A percentile compares a stretch with the other conserved stretches of the same genome.
These are phyloP conservation scores for Nidularia pulvinata DNA, from an alignment of 768 basidiomycete genomes.

Conservation along the genomic window DNA sequence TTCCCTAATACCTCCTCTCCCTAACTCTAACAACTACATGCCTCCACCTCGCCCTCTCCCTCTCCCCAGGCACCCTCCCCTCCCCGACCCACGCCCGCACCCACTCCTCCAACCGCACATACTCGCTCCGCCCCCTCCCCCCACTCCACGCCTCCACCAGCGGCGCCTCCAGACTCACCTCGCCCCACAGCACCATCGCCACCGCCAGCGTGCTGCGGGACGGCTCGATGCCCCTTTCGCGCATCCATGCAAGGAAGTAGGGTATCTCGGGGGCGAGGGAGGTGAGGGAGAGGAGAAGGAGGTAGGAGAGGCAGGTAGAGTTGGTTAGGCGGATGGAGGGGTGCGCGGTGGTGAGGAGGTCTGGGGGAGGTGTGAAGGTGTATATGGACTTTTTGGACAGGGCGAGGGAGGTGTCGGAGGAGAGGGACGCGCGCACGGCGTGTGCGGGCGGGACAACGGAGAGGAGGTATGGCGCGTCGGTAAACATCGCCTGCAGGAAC, in stretches of 20 bases:
- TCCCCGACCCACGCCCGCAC: conserved; percentile 58
- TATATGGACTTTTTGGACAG: conserved; percentile 6
- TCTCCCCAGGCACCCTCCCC: conserved; percentile 37
- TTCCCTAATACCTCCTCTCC: conserved; percentile 9
- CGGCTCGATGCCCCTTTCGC: conserved; percentile 50
- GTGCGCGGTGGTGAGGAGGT: conserved; percentile 18
- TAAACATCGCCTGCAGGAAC: conserved; percentile 57
- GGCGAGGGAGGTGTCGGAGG: conserved; percentile 9
- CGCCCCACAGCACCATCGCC: conserved; percentile 70
- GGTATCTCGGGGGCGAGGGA: conserved; percentile 61
- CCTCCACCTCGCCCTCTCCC: conserved; percentile 29
- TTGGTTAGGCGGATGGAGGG: conserved; percentile 42
- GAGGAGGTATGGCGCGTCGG: conserved; percentile 38
- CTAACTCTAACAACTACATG: conserved; percentile 26
- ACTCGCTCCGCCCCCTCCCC: conserved; percentile 34
- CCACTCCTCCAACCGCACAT: conserved; percentile 48
- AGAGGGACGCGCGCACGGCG: conserved; percentile 21
- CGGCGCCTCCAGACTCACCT: conserved; percentile 63
- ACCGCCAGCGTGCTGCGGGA: conserved; percentile 54
- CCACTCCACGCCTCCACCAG: conserved; percentile 47
- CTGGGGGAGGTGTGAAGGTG: conserved; percentile 12
- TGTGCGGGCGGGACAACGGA: conserved; percentile 31
- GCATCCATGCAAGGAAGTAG: conserved; percentile 74
- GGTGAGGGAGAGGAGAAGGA: conserved; percentile 58
- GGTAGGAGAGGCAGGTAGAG: conserved; percentile 52